Percentiles rank a stretch among this genome's conserved stretches.
These are phyloP conservation scores for Prunus mira DNA, from an alignment of 306 rosid genomes.

Conservation along the genomic window DNA sequence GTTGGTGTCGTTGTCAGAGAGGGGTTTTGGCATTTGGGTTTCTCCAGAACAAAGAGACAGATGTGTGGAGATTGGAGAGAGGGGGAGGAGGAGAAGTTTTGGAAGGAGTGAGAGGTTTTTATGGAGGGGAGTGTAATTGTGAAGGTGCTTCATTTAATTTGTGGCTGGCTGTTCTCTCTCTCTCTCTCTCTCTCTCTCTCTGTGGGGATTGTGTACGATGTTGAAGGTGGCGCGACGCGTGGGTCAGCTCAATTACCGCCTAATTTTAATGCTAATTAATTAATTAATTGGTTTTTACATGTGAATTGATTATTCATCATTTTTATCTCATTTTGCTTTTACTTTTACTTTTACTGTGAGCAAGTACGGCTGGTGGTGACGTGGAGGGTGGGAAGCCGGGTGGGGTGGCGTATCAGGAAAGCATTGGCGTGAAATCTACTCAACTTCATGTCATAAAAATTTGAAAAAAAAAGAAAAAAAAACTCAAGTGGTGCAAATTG, in stretches of 20 bases:
- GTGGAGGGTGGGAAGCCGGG: neutral
- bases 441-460: neutral
- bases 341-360: neutral
- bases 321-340: neutral
- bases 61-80: neutral
- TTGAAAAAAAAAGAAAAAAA: too few species aligned
- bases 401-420: neutral
- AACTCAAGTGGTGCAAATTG: neutral
- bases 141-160: too few species aligned
- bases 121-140: neutral
- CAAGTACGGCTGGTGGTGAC: neutral
- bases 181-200: too few species aligned
- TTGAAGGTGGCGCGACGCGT: constrained; percentile 4
- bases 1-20: neutral
- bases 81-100: neutral
- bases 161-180: too few species aligned
- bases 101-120: neutral
- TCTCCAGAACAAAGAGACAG: neutral
- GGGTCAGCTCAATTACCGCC: neutral
- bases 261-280: neutral
- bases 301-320: neutral
- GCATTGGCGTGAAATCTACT: constrained; percentile 2
- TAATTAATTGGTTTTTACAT: too few species aligned
- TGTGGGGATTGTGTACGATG: neutral
- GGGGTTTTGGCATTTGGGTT: neutral